Evolutionary conservation across 2,329 filamentous ascomycete species (phyloP), one percentile per base, ranked within the genome.

Genomic region (Neocatenulostroma microsporum): DNA sequence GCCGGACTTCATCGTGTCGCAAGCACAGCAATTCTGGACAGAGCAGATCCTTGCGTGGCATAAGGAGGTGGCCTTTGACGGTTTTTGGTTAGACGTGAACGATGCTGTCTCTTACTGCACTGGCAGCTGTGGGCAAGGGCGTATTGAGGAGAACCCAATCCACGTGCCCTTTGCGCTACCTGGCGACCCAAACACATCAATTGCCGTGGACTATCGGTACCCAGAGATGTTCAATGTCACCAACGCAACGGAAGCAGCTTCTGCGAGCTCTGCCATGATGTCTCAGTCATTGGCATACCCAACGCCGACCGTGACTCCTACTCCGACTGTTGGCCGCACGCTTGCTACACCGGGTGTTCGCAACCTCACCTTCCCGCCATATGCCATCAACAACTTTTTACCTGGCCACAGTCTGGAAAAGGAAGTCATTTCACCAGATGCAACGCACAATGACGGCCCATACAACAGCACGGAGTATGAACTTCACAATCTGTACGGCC

Each of bases 211-310:
- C 30, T 54, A 46, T 27, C 24, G 40, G 2, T 84, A 80, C 41
- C 82, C 82, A 0, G 81, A 86, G 57, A 73, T 69, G 5, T 85
- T 85, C 62, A 74, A 80, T 37, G 46, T 76, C 29, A 83, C 78
- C 14, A 85, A 84, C 51, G 60, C 70, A 1, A 82, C 79, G 0
- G 79, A 84, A 54, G 78, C 78, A 2, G 68, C 76, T 0, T 69
- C 72, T 1, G 78, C 72, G 0, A 72, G 73, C 2, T 65, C 75
- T 0, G 68, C 68, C 5, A 67, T 72, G 3, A 64, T 68, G 1
- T 70, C 65, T 26, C 73, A 78, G 48, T 67, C 59, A 17, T 64
- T 62, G 26, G 65, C 55, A n/a, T 37, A 45, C 29, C 39, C 47
- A 5, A 47, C 46, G 8, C 46, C 46, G 2, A 51, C 41, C 39